phyloP scores from a whole-genome alignment of 306 rosid species.

The Prunus persica region DNA sequence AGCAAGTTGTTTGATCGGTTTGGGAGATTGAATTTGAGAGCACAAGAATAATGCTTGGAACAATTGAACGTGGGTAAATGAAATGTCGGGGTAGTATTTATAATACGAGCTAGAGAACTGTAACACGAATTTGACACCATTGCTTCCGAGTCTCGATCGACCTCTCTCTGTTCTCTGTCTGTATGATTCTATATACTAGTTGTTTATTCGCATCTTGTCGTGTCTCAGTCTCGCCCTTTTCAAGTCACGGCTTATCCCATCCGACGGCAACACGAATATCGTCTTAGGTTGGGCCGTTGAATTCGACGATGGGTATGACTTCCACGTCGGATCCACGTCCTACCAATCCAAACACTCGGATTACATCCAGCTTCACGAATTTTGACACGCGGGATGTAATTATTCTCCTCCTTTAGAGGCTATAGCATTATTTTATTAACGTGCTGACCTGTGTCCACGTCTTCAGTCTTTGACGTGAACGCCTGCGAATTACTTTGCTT shows the following conservation, averaged over 20 bases:
- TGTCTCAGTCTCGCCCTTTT: neutral
- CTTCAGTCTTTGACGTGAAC: neutral
- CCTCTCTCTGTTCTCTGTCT: too few relatives aligned
- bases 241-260: neutral
- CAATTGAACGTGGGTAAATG: conserved; percentile 11
- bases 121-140: conserved; percentile 47
- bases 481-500: neutral
- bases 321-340: conserved; percentile 64
- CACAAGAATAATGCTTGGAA: conserved; percentile 13
- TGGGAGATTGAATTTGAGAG: neutral
- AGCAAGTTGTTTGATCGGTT: neutral
- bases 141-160: conserved; percentile 10
- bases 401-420: too few relatives aligned
- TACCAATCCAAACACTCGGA: neutral
- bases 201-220: neutral
- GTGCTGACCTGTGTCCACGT: conserved; percentile 36
- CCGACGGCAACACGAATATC: neutral
- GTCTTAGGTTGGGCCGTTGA: neutral
- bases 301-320: conserved; percentile 17
- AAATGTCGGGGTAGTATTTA: conserved; percentile 45
- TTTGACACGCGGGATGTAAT: too few relatives aligned
- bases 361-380: neutral
- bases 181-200: neutral
- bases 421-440: too few relatives aligned
- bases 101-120: conserved; percentile 30